Percentiles rank a stretch among this genome's conserved stretches.
Evolutionary conservation across 2,329 filamentous ascomycete genomes (phyloP).

Genomic region (Arthrinium phaeospermum): DNA sequence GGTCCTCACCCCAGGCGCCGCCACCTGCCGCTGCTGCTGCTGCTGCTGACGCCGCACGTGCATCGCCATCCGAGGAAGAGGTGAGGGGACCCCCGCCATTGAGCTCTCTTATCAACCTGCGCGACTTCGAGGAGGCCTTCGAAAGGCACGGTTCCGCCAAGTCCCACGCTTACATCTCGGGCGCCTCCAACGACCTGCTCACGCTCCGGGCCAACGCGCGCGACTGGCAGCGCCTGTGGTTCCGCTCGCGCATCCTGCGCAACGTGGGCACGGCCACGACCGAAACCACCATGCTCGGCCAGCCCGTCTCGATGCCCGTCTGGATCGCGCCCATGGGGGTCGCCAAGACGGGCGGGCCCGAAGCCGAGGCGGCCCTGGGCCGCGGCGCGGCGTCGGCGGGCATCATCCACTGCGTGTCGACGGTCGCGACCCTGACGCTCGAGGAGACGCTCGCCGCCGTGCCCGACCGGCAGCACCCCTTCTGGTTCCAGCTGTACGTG

Average conservation of each 20-base stretch:
- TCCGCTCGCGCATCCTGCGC: slow-evolving; percentile 24
- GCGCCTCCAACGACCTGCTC: slow-evolving; percentile 21
- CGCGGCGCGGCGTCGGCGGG: slow-evolving; percentile 14
- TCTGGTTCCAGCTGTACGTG: slow-evolving; percentile 27
- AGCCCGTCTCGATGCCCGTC: slow-evolving; percentile 20
- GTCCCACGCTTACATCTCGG: slow-evolving; percentile 20
- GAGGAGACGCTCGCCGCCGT: background rate
- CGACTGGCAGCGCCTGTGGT: slow-evolving; percentile 18
- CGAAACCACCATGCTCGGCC: slow-evolving; percentile 23
- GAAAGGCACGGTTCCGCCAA: slow-evolving; percentile 22
- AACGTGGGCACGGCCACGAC: slow-evolving; percentile 17
- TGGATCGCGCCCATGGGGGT: slow-evolving; percentile 25
- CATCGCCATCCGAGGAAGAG: background rate
- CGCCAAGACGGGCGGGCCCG: slow-evolving; percentile 23
- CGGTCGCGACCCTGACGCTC: slow-evolving; percentile 21
- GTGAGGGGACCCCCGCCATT: slow-evolving; percentile 19
- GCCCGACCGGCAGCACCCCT: slow-evolving; percentile 16
- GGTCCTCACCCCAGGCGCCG: background rate
- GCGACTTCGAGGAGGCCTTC: slow-evolving; percentile 26
- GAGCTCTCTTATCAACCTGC: slow-evolving; percentile 23
- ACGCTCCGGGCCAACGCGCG: slow-evolving; percentile 20
- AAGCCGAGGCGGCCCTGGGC: slow-evolving; percentile 24
- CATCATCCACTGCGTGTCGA: slow-evolving; percentile 26
- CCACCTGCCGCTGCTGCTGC: background rate
- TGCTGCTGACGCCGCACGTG: background rate